phyloP scores from a whole-genome alignment of 768 basidiomycete genomes.

The Mrakia gelida region DNA sequence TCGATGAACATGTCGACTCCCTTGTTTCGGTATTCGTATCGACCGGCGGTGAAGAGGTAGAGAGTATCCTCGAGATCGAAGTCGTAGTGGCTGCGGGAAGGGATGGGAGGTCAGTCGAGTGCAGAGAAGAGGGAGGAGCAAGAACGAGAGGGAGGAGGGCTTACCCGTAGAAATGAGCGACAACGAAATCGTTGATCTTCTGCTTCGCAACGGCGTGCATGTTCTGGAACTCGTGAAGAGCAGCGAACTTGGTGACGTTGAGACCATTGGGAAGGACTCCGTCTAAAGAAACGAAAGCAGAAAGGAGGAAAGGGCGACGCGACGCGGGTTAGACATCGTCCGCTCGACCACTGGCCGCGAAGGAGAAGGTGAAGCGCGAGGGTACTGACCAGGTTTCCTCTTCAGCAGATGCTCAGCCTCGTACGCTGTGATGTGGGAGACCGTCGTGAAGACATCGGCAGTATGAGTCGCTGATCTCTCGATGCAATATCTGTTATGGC shows the following conservation, averaged over 20 bases:
- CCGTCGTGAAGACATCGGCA: slow-evolving; percentile 96
- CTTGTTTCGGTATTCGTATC: slow-evolving; percentile 99
- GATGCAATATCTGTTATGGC: slow-evolving; percentile 69
- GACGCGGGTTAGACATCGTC: slow-evolving; percentile 35
- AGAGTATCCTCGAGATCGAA: slow-evolving; percentile 75
- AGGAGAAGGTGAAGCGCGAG: too few species aligned
- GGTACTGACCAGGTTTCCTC: slow-evolving; percentile 62
- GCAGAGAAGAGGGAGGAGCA: too few species aligned
- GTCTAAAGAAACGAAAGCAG: slow-evolving; percentile 50
- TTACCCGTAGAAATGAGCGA: slow-evolving; percentile 91
- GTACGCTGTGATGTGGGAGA: slow-evolving; percentile 97
- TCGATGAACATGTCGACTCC: slow-evolving; percentile 99
- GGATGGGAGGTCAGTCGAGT: too few species aligned
- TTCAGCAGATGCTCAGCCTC: slow-evolving; percentile 94
- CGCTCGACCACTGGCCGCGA: slow-evolving; percentile 70
- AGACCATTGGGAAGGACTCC: slow-evolving; percentile 96
- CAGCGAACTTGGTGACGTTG: slow-evolving; percentile 97
- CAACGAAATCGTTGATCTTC: slow-evolving; percentile 98
- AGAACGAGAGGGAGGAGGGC: too few species aligned
- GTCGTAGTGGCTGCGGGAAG: slow-evolving; percentile 60
- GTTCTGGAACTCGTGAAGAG: slow-evolving; percentile 99
- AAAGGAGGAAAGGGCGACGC: too few species aligned
- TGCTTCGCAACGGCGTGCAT: slow-evolving; percentile 84
- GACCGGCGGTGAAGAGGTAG: slow-evolving; percentile 97
- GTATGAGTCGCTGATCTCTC: slow-evolving; percentile 92